These are phyloP conservation scores for Spizellomyces punctatus DNA, from an alignment of 192 early-diverging fungal genomes.

Conservation along the genomic window DNA sequence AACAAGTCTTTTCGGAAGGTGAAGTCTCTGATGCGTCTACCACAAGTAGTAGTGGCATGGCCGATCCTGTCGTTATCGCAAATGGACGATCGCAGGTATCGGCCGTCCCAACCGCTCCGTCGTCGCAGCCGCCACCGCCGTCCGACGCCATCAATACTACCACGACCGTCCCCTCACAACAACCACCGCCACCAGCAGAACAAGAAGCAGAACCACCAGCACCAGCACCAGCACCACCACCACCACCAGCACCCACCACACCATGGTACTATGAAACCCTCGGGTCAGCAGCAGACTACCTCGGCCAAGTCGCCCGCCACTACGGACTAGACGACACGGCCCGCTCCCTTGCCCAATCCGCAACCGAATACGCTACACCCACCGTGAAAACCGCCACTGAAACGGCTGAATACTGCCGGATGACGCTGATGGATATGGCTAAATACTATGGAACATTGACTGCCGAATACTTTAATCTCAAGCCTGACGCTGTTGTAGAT, in stretches of 20 bases:
- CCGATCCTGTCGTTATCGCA: too few relatives aligned
- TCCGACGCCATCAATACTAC: background rate
- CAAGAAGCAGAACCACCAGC: background rate
- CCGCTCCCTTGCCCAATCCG: slow-evolving; percentile 28
- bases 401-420: background rate
- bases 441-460: background rate
- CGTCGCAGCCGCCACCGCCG: background rate
- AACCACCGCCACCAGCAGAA: background rate
- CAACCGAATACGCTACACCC: slow-evolving; percentile 29
- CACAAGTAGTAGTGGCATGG: too few relatives aligned
- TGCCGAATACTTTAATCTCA: background rate
- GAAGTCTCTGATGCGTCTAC: too few relatives aligned
- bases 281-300: slow-evolving; percentile 42
- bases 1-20: too few relatives aligned
- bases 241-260: background rate
- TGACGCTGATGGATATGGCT: background rate
- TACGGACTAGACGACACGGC: slow-evolving; percentile 46
- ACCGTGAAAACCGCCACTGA: slow-evolving; percentile 61
- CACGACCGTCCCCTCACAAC: too few relatives aligned
- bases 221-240: background rate
- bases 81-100: too few relatives aligned
- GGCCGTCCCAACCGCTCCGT: too few relatives aligned
- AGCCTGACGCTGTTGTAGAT: background rate
- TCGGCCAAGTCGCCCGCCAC: slow-evolving; percentile 40
- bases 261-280: slow-evolving; percentile 29